Evolutionary conservation across 306 rosid species (phyloP), one percentile per base, ranked within the genome.

Genomic region (Geum urbanum): DNA sequence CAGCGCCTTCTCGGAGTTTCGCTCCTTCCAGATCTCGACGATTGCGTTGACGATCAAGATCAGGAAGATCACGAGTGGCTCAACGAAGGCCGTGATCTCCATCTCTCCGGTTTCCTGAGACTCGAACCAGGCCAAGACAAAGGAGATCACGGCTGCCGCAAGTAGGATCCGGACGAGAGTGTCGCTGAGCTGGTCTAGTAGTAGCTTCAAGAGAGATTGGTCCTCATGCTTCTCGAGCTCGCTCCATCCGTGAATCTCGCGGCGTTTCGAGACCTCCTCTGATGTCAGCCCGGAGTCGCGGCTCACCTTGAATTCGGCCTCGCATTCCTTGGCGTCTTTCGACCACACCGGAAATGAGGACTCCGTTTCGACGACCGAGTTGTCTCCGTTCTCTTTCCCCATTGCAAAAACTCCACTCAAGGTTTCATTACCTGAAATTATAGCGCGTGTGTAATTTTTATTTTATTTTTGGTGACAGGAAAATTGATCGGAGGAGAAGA

Each of bases 21-120:
- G 89, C 82, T 92, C 98, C 63, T 92, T 96, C 98, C 98, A 92
- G 43, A 89, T 85, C 4, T 96, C 98, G 39, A 92, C 95, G 18
- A 79, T 16, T 2, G 98, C 98, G 65, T 78, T 78, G 2, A 78
- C 67, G 11, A 78, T 78, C 72, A 78, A 49, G 56, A 73, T 78
- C 78, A 73, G 50, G 41, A 78, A 78, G 18, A 78, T 78, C 64
- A 78, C 82, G 27, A 73, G 19, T 57, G 78, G 82, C 73, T 78
- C 78, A 27, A 78, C 82, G 45, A 78, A 78, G 15, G 82, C 82
- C 5, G 71, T 78, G 52, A 78, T 62, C 61, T 73, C 70, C 67
- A 66, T 35, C 53, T 78, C 78, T 8, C 80, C 72, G 16, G 88
- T 91, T 24, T 87, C 83, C 0, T 83, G 86, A 0, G 91, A 91